A percentile compares a stretch with the other conserved stretches of the same genome.
phyloP scores from a whole-genome alignment of 169 alveolate genomes.

The Cryptosporidium baileyi region DNA sequence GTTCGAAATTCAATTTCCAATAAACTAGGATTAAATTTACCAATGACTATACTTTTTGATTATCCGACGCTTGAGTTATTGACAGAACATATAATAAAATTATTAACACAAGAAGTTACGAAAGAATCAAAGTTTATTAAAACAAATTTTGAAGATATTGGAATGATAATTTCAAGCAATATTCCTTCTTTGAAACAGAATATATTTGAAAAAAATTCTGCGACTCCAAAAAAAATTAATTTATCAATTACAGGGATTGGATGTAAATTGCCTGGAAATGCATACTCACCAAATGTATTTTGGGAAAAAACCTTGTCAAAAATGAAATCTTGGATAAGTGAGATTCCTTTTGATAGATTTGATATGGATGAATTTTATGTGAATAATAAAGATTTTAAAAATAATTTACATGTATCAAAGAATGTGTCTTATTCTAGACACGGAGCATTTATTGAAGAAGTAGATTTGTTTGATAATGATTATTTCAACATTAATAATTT shows the following conservation, averaged over 20 bases:
- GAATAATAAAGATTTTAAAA: constrained; percentile 5
- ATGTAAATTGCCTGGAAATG: constrained; percentile 43
- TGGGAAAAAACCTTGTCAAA: constrained; percentile 25
- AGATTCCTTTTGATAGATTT: constrained; percentile 45
- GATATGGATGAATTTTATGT: constrained; percentile 66
- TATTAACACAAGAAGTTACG: neutral
- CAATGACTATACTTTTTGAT: constrained; percentile 45
- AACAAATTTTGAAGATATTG: neutral
- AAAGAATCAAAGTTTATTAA: neutral
- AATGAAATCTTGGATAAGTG: constrained; percentile 27
- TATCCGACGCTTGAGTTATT: constrained; percentile 30
- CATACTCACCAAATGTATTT: constrained; percentile 17
- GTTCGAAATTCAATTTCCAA: constrained; percentile 33
- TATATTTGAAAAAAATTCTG: neutral
- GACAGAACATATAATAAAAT: neutral
- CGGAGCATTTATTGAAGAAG: constrained; percentile 72
- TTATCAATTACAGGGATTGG: constrained; percentile 57
- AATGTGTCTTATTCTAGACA: constrained; percentile 56
- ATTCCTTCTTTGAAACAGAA: constrained; percentile 18
- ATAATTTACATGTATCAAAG: neutral
- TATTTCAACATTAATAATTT: constrained; percentile 64
- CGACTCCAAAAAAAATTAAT: neutral
- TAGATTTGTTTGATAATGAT: constrained; percentile 72
- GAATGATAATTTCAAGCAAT: neutral
- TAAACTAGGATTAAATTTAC: neutral